phyloP scores from a whole-genome alignment of 225 moss, liverwort and hornwort species.

The Marchantia polymorpha region DNA sequence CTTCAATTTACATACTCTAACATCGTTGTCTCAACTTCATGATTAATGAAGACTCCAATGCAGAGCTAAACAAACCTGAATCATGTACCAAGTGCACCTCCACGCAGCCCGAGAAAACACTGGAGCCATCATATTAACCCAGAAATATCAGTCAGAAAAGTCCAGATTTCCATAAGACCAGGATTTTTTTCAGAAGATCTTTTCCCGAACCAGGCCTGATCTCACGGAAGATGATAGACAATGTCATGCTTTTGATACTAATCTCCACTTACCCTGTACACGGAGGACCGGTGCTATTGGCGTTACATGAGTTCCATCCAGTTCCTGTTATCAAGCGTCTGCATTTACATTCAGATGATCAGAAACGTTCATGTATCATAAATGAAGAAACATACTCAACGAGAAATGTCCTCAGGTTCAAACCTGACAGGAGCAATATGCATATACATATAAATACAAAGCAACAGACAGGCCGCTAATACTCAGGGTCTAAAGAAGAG shows the following conservation, averaged over 20 bases:
- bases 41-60: no score
- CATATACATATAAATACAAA: no score
- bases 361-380: constrained; percentile 8
- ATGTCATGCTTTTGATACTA: neutral
- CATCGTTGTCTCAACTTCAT: no score
- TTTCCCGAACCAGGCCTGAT: no score
- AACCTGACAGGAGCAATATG: neutral
- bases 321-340: constrained; percentile 19
- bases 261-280: constrained; percentile 70
- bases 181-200: no score
- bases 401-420: neutral
- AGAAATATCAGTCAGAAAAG: neutral
- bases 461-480: neutral
- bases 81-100: constrained; percentile 91
- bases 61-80: constrained; percentile 54
- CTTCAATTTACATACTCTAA: no score
- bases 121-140: constrained; percentile 97
- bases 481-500: neutral
- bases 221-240: neutral
- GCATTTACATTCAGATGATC: neutral
- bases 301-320: constrained; percentile 34
- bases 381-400: neutral
- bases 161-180: no score
- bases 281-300: constrained; percentile 49
- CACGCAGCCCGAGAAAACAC: constrained; percentile 83